Evolutionary conservation across 2,329 filamentous ascomycete species (phyloP).

Genomic region (Saccharata proteae): DNA sequence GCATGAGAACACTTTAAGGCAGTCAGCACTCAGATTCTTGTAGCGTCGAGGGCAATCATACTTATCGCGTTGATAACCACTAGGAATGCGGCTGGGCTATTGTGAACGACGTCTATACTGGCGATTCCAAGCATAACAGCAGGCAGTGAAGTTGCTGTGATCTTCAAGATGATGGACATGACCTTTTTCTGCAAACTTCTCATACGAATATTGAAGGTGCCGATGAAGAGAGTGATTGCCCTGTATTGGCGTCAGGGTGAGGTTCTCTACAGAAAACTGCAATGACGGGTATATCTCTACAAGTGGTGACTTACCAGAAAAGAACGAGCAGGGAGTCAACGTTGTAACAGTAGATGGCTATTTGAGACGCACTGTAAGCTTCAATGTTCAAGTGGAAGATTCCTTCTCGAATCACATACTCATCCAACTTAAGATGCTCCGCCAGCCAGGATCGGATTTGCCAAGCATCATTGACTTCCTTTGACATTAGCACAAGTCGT

Average conservation of each 20-base stretch:
- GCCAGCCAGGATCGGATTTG: slow-evolving; percentile 5
- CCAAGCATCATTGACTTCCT: slow-evolving; percentile 3
- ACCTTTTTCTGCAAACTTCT: background rate
- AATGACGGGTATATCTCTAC: too few relatives aligned
- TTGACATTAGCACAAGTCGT: too few relatives aligned
- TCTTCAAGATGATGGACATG: slow-evolving; percentile 2
- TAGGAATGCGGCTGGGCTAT: background rate
- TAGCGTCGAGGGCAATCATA: slow-evolving; percentile 1
- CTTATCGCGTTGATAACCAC: slow-evolving; percentile 5
- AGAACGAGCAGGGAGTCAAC: slow-evolving; percentile 5
- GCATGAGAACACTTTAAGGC: slow-evolving; percentile 1
- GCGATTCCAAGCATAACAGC: slow-evolving; percentile 2
- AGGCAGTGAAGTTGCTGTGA: slow-evolving; percentile 1
- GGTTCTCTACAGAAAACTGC: background rate
- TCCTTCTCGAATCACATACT: background rate
- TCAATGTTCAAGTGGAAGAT: background rate
- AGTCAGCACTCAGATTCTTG: background rate
- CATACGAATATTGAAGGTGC: slow-evolving; percentile 6
- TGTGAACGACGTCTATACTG: background rate
- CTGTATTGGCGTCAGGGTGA: background rate
- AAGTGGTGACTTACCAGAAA: slow-evolving; percentile 1
- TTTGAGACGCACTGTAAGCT: background rate
- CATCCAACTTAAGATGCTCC: slow-evolving; percentile 1
- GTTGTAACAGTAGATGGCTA: slow-evolving; percentile 5
- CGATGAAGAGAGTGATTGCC: slow-evolving; percentile 6